Conservation (phyloP, 805 yeast species). For the Torulaspora gathmanii region DNA sequence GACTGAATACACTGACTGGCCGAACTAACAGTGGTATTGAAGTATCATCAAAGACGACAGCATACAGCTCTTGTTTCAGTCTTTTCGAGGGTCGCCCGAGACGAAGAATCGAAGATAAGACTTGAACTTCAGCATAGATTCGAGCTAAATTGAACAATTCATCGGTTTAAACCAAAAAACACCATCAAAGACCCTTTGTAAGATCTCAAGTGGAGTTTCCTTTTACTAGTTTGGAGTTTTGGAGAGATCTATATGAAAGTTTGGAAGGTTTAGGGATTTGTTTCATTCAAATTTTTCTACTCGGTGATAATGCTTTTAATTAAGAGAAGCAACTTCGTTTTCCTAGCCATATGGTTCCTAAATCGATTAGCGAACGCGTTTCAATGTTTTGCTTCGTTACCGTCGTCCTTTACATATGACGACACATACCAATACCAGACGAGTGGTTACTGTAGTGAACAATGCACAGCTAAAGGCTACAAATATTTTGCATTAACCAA, state of each 20-base stretch:
- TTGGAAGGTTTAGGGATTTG: background rate
- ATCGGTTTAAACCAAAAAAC: too few species aligned
- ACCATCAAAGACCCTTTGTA: too few species aligned
- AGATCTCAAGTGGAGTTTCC: too few species aligned
- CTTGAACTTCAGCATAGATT: too few species aligned
- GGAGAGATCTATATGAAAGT: background rate
- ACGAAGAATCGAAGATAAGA: background rate
- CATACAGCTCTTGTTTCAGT: background rate
- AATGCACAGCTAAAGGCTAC: conserved; percentile 21
- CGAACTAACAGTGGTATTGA: background rate
- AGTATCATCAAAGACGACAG: background rate
- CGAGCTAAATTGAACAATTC: too few species aligned
- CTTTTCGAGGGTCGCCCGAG: conserved; percentile 3
- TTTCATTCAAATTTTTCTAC: background rate
- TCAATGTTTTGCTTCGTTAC: conserved; percentile 31
- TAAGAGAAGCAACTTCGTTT: background rate
- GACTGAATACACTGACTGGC: background rate
- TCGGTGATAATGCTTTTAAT: background rate
- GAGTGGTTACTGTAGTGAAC: conserved; percentile 23
- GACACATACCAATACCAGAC: conserved; percentile 29
- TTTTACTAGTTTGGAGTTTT: background rate
- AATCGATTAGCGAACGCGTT: conserved; percentile 2
- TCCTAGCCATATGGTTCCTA: background rate
- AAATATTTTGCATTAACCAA: conserved; percentile 31
- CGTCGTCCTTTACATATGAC: conserved; percentile 26